Evolutionary conservation across 2,329 filamentous ascomycete species (phyloP), one percentile per base, ranked within the genome.

Genomic region (Ceratocystis destructans): DNA sequence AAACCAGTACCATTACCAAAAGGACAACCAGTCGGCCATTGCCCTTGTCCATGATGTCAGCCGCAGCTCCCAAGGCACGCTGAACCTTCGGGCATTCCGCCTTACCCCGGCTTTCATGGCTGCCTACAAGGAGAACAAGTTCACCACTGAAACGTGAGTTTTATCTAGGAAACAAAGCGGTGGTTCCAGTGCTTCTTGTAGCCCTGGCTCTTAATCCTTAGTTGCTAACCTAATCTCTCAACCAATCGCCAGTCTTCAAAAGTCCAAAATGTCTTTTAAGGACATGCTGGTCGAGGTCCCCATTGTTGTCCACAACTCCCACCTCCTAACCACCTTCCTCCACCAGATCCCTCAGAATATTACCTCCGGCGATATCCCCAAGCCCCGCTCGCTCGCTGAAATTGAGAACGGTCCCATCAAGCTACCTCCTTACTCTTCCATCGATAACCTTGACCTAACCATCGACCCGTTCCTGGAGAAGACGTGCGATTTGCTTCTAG

Each of bases 391-490:
- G 70, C 83, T 96, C 71, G 82, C 87, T 69, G 89, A 92, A 67
- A 84, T 96, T 71, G 83, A 85, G 73, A 81, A 83, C 71, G 83
- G 88, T 72, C 75, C 85, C 76, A 73, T 81, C 70, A 77, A 77
- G 74, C 76, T 80, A 64, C 88, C 90, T 57, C 83, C 96, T 63
- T 87, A 89, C 74, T 93, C 93, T 64, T 96, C 95, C 74, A 87
- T 91, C 75, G 92, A 96, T 73, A 86, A 85, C 70, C 86, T 99
- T 67, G 90, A 96, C 72, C 86, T 99, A 69, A 90, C 88, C 70
- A 95, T 97, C 77, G 94, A 99, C 76, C 94, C 94, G 41, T 96
- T 95, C 82, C 86, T 99, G 61, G 93, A 97, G 83, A 96, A 96
- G 84, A 96, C 93, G 64, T 96, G 91, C 79, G 93, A 99, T 75